A percentile compares a stretch with the other conserved stretches of the same genome.
phyloP scores from a whole-genome alignment of 2,329 filamentous ascomycete species.

The Hymenoscyphus scutula region DNA sequence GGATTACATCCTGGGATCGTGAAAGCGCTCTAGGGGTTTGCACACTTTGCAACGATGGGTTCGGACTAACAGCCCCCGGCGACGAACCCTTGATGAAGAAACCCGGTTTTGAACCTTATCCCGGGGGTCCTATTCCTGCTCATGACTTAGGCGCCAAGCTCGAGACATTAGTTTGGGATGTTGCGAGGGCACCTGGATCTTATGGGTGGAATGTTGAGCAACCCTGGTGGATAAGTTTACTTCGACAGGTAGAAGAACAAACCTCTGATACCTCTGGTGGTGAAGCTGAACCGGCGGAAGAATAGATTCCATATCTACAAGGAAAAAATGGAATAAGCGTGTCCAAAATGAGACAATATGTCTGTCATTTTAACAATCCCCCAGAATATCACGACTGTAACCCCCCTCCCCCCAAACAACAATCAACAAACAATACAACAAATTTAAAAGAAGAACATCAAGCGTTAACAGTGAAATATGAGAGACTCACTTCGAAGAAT shows the following conservation, averaged over 20 bases:
- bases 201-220: background rate
- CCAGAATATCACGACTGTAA: too few relatives aligned
- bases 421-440: too few relatives aligned
- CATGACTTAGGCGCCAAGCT: background rate
- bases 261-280: background rate
- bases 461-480: too few relatives aligned
- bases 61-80: background rate
- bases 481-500: too few relatives aligned
- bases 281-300: background rate
- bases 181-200: background rate
- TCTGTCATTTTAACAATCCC: too few relatives aligned
- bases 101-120: slow-evolving; percentile 1
- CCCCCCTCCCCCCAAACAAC: too few relatives aligned
- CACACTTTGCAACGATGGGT: background rate
- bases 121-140: background rate
- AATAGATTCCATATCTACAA: background rate
- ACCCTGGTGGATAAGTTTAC: background rate
- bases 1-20: slow-evolving; percentile 7
- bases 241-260: background rate
- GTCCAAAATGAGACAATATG: too few relatives aligned
- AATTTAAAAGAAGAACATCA: too few relatives aligned
- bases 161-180: background rate
- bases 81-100: background rate
- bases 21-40: slow-evolving; percentile 5
- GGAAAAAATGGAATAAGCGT: too few relatives aligned